Conservation (phyloP, 805 yeast genomes). For the Cyberlindnera sargentensis region DNA sequence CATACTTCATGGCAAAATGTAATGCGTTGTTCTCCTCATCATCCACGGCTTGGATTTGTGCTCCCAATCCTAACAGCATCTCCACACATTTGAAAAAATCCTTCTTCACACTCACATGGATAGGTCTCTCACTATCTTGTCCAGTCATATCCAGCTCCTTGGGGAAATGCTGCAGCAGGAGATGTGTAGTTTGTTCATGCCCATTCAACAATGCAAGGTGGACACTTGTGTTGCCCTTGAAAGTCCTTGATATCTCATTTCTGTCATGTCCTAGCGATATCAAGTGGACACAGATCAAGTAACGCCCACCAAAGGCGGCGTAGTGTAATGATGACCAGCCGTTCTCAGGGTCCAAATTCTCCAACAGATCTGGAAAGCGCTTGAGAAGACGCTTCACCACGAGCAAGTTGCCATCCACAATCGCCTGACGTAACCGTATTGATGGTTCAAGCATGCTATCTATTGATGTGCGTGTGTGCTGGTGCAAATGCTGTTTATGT, state of each 20-base stretch:
- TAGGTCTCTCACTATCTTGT: slow-evolving; percentile 47
- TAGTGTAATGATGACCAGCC: slow-evolving; percentile 86
- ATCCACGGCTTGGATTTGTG: slow-evolving; percentile 68
- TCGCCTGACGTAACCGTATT: slow-evolving; percentile 59
- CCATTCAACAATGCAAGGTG: slow-evolving; percentile 62
- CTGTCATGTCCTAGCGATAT: slow-evolving; percentile 51
- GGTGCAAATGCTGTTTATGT: neutral
- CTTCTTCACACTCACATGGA: slow-evolving; percentile 58
- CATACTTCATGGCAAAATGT: slow-evolving; percentile 74
- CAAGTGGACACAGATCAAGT: slow-evolving; percentile 55
- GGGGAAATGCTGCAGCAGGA: slow-evolving; percentile 60
- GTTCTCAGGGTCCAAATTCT: slow-evolving; percentile 57
- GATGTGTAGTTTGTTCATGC: slow-evolving; percentile 66
- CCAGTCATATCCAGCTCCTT: slow-evolving; percentile 43
- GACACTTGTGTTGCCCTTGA: slow-evolving; percentile 54
- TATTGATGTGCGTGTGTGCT: neutral
- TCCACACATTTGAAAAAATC: slow-evolving; percentile 60
- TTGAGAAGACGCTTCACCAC: slow-evolving; percentile 60
- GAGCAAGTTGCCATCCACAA: slow-evolving; percentile 52
- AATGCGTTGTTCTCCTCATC: slow-evolving; percentile 73
- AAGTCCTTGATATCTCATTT: slow-evolving; percentile 43
- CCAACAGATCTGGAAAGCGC: slow-evolving; percentile 61
- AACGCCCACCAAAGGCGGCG: slow-evolving; percentile 68
- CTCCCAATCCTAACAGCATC: slow-evolving; percentile 65
- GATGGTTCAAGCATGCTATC: slow-evolving; percentile 52